Evolutionary conservation across 2,329 filamentous ascomycete species (phyloP).

Genomic region (Rhynchosporium secalis): DNA sequence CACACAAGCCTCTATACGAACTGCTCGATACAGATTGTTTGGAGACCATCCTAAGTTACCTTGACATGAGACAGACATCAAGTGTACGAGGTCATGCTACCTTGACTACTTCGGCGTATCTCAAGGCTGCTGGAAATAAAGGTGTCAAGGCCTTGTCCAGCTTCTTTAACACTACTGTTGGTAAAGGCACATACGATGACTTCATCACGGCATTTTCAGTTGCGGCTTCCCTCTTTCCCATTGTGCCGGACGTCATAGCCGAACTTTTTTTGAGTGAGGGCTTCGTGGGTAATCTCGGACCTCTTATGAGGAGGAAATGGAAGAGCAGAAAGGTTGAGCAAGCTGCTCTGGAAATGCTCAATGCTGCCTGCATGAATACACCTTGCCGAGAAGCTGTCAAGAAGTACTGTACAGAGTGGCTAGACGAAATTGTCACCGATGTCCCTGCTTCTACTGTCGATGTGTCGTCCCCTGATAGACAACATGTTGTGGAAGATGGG

Average conservation of each 20-base stretch:
- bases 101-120: conserved; percentile 77
- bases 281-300: conserved; percentile 75
- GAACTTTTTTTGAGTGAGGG: conserved; percentile 85
- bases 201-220: conserved; percentile 91
- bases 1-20: conserved; percentile 46
- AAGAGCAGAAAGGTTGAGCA: conserved; percentile 86
- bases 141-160: conserved; percentile 69
- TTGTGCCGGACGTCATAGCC: conserved; percentile 73
- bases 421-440: conserved; percentile 79
- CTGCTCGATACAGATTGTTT: conserved; percentile 73
- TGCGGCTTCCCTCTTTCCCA: conserved; percentile 83
- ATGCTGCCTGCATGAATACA: conserved; percentile 84
- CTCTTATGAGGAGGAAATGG: conserved; percentile 75
- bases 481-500: conserved; percentile 34
- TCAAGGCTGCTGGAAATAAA: conserved; percentile 72
- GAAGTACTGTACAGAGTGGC: conserved; percentile 83
- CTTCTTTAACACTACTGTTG: conserved; percentile 72
- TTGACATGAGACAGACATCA: conserved; percentile 78
- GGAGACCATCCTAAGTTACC: conserved; percentile 80
- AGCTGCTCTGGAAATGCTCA: conserved; percentile 84
- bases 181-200: conserved; percentile 79
- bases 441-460: conserved; percentile 56
- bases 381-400: conserved; percentile 79
- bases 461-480: conserved; percentile 29
- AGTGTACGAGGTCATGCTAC: conserved; percentile 78